These are phyloP conservation scores for Cetradonia linearis DNA, from an alignment of 495 filamentous ascomycete genomes.

Conservation along the genomic window DNA sequence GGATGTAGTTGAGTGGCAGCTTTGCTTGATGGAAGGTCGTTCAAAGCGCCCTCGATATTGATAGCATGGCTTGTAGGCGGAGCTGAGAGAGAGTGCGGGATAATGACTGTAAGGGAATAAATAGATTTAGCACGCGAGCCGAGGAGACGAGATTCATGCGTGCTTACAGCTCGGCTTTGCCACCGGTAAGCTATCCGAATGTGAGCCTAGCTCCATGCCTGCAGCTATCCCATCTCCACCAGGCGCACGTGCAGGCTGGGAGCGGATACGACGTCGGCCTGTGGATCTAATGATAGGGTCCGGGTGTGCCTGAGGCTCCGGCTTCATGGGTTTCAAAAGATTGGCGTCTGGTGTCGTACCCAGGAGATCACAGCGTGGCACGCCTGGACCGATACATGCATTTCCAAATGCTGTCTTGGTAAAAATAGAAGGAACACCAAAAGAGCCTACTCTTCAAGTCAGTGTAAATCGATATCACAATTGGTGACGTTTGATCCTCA, in stretches of 20 bases:
- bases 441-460: not conserved
- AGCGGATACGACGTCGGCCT: slow-evolving; percentile 4
- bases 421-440: not conserved
- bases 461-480: not conserved
- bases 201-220: not conserved
- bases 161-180: not conserved
- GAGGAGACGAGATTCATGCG: not conserved
- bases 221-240: not conserved
- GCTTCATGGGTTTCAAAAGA: not conserved
- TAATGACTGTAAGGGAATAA: not conserved
- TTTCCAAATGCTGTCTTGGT: not conserved
- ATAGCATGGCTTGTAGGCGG: no score
- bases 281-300: not conserved
- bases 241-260: not conserved
- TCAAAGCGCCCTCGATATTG: not conserved
- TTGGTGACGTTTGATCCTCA: not conserved
- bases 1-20: not conserved
- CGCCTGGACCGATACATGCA: not conserved
- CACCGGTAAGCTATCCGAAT: not conserved
- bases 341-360: not conserved
- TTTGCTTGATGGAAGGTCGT: not conserved
- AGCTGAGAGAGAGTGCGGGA: not conserved
- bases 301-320: not conserved
- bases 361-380: not conserved
- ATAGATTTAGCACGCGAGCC: not conserved